Evolutionary conservation across 2,329 filamentous ascomycete species (phyloP), one percentile per base, ranked within the genome.

Genomic region (Calonectria ilicicola): DNA sequence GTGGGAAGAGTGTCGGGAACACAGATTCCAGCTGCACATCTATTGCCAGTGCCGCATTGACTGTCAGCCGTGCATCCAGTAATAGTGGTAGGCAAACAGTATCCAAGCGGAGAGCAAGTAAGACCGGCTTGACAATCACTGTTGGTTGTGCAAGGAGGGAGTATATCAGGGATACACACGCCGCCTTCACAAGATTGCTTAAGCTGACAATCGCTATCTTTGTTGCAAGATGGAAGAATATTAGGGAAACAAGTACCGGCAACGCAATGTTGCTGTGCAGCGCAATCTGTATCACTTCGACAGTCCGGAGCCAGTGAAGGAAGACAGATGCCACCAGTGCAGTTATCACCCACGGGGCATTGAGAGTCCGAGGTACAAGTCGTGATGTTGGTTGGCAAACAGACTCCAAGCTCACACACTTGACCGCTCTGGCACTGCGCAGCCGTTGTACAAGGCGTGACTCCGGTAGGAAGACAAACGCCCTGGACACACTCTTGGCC

Each of bases 1-100:
- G 42, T 53, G 17, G 29, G 21, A 2, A 65, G 44, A 38, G 14
- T 49, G 14, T 15, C 26, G 2, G 63, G 63, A 5, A 65, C 44
- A 29, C 63, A 65, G 29, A 65, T 27, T 47, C 63, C 63, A 29
- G 46, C 64, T 5, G 64, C 62, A 15, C 69, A 70, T 8, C 32
- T 29, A 15, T 67, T 21, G 1, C 62, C 51, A 9, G 40, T 5
- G 12, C 29, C 4, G 19, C 69, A 70, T 9, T 29, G 26, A 23
- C 12, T 29, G 9, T 19, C 38, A 21, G 35, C 21, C 2, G 56
- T 35, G 44, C 69, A 71, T 9, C 40, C 42, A 27, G 29, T 29
- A 3, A 65, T 29, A 9, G 63, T 8, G 14, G 17, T 38, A 12
- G 63, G 63, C 21, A 65, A 23, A 21, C 62, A 65, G 29, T 49